Evolutionary conservation across 306 rosid genomes (phyloP).

Genomic region (Cicer arietinum): DNA sequence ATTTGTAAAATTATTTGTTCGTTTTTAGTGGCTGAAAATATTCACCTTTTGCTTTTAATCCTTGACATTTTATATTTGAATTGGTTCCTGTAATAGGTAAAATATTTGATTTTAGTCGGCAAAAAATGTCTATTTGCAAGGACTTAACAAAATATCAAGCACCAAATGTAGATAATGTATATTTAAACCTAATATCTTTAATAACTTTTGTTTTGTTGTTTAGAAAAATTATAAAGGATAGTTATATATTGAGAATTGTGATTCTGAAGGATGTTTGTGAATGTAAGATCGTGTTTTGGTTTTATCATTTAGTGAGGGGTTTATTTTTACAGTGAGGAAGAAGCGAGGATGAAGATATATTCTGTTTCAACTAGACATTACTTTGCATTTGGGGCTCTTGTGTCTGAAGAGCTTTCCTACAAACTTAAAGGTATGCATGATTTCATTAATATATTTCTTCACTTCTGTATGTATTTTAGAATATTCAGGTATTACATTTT

Average conservation of each 20-base stretch:
- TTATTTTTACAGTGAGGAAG: conserved; percentile 70
- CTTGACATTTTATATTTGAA: too few species aligned
- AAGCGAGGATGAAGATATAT: conserved; percentile 92
- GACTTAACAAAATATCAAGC: too few species aligned
- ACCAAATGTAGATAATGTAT: too few species aligned
- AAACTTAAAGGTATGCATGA: conserved; percentile 71
- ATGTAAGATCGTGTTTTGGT: background rate
- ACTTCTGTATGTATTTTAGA: background rate
- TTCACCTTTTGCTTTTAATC: too few species aligned
- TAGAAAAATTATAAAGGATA: background rate
- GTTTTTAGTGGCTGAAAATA: too few species aligned
- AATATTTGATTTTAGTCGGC: too few species aligned
- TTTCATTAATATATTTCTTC: background rate
- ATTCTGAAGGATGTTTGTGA: background rate
- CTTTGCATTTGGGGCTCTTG: conserved; percentile 91
- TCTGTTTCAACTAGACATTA: conserved; percentile 92
- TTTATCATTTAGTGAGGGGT: background rate
- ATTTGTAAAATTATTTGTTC: too few species aligned
- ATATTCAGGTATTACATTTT: background rate
- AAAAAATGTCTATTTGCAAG: too few species aligned
- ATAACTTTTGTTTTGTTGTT: background rate
- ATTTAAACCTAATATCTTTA: background rate
- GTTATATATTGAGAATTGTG: background rate
- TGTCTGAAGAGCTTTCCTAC: conserved; percentile 78
- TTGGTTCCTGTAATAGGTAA: too few species aligned